A percentile compares a stretch with the other conserved stretches of the same genome.
Evolutionary conservation across 306 rosid genomes (phyloP).

Genomic region (Betula pendula): DNA sequence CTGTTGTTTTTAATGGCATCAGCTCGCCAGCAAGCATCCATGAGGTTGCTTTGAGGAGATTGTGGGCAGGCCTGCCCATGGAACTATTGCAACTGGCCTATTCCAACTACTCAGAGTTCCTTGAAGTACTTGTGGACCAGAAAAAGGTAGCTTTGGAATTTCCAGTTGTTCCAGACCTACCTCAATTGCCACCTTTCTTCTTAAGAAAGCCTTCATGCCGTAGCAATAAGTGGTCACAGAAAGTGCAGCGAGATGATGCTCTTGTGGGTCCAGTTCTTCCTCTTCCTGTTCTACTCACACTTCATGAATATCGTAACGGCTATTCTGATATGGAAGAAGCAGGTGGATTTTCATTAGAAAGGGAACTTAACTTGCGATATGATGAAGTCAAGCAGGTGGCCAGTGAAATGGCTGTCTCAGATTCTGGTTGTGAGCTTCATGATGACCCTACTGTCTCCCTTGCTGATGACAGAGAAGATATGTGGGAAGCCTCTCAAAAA

Average conservation of each 20-base stretch:
- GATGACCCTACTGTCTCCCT: constrained; percentile 34
- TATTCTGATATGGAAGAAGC: constrained; percentile 30
- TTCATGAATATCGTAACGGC: constrained; percentile 53
- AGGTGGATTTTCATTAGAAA: constrained; percentile 45
- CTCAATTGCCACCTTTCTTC: constrained; percentile 71
- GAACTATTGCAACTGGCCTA: constrained; percentile 56
- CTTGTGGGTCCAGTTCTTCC: constrained; percentile 76
- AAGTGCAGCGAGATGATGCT: constrained; percentile 35
- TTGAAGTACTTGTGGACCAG: constrained; percentile 31
- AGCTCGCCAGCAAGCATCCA: constrained; percentile 53
- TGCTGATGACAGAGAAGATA: constrained; percentile 48
- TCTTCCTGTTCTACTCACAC: constrained; percentile 51
- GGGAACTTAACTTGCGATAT: constrained; percentile 40
- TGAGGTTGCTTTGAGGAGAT: constrained; percentile 50
- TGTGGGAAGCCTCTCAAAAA: constrained; percentile 35
- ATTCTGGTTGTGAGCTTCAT: constrained; percentile 21
- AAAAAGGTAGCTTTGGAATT: constrained; percentile 45
- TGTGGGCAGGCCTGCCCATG: constrained; percentile 67
- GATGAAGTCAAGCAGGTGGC: constrained; percentile 52
- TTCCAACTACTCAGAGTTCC: constrained; percentile 43
- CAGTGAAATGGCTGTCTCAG: constrained; percentile 33
- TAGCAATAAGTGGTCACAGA: constrained; percentile 42
- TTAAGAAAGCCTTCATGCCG: constrained; percentile 50
- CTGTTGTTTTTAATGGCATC: constrained; percentile 50
- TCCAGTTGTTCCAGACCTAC: constrained; percentile 47